phyloP scores from a whole-genome alignment of 148 eudicot genomes.

The Dianthus caryophyllus region DNA sequence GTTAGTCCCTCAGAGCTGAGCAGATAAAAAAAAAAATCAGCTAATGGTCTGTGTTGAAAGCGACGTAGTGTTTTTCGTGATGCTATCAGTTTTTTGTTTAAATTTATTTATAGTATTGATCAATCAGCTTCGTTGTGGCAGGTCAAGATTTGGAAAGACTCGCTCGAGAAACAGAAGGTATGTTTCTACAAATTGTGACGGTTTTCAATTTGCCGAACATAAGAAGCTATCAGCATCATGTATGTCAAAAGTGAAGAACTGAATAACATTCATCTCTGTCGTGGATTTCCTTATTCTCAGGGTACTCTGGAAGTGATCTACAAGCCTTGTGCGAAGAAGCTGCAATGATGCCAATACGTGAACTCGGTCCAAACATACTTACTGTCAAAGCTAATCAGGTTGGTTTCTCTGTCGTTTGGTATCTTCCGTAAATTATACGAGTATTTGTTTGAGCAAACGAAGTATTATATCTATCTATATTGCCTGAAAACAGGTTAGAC shows the following conservation, averaged over 20 bases:
- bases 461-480: neutral
- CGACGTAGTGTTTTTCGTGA: neutral
- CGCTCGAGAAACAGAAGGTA: constrained; percentile 83
- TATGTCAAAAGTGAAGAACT: neutral
- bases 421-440: neutral
- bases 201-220: too few relatives aligned
- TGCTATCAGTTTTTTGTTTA: neutral
- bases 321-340: constrained; percentile 99
- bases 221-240: too few relatives aligned
- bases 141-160: constrained; percentile 84
- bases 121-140: constrained; percentile 31
- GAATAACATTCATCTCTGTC: neutral
- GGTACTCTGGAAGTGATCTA: constrained; percentile 96
- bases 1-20: too few relatives aligned
- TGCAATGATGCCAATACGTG: constrained; percentile 98
- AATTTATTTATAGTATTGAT: neutral
- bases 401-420: neutral
- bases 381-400: constrained; percentile 86
- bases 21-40: neutral
- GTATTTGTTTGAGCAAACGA: constrained; percentile 1
- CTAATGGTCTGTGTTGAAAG: neutral
- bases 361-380: constrained; percentile 85
- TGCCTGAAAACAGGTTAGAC: constrained; percentile 56
- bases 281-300: constrained; percentile 30
- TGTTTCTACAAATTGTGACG: neutral